Conservation (phyloP, 2,329 filamentous ascomycete species). For the Nigrospora sphaerica region DNA sequence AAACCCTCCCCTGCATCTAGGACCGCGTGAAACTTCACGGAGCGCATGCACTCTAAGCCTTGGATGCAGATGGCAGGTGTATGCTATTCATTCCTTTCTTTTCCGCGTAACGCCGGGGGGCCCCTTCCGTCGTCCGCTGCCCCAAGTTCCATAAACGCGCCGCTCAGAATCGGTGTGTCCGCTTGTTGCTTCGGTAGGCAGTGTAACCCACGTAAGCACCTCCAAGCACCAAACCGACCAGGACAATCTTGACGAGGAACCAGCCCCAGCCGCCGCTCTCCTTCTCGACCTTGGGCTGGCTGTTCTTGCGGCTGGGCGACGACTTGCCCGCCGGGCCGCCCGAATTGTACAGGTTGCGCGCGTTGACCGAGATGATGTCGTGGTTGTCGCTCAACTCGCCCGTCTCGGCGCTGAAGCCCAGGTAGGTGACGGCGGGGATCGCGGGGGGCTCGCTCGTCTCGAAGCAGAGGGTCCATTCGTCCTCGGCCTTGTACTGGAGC, state of each 20-base stretch:
- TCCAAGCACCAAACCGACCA: constrained; percentile 63
- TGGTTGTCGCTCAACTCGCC: constrained; percentile 97
- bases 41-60: no score
- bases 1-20: no score
- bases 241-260: constrained; percentile 72
- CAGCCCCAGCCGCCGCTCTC: constrained; percentile 49
- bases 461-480: constrained; percentile 88
- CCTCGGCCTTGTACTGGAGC: constrained; percentile 86
- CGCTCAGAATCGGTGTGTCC: constrained; percentile 47
- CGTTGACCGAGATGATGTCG: constrained; percentile 82
- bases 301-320: constrained; percentile 29
- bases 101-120: no score
- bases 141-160: no score
- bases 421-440: constrained; percentile 70
- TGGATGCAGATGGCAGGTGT: no score
- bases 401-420: constrained; percentile 80
- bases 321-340: constrained; percentile 38
- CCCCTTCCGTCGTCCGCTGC: no score
- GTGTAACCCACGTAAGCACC: constrained; percentile 84
- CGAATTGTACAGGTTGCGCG: constrained; percentile 78
- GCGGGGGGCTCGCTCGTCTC: constrained; percentile 62
- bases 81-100: no score
- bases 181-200: constrained; percentile 63
- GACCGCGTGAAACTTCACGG: no score
- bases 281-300: constrained; percentile 32